These are phyloP conservation scores for Plantago elongata DNA, from an alignment of 257 asterid species.

Conservation along the genomic window DNA sequence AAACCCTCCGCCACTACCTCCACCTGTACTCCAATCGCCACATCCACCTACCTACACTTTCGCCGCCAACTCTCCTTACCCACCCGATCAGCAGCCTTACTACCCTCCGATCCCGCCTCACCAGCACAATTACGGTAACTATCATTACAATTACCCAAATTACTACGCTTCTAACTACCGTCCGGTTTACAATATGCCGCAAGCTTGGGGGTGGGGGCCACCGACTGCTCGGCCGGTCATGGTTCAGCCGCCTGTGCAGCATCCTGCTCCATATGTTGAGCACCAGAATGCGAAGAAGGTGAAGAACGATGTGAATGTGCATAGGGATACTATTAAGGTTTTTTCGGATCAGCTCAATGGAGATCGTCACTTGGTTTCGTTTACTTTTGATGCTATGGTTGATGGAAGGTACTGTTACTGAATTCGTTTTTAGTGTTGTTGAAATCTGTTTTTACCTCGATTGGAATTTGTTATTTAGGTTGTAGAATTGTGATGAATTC, in stretches of 20 bases:
- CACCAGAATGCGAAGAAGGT: slow-evolving; percentile 80
- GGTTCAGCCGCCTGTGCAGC: slow-evolving; percentile 22
- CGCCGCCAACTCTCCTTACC: slow-evolving; percentile 47
- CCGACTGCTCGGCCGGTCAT: slow-evolving; percentile 18
- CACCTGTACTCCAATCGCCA: slow-evolving; percentile 21
- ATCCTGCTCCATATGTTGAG: slow-evolving; percentile 69
- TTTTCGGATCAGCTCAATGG: slow-evolving; percentile 47
- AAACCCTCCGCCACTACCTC: slow-evolving; percentile 21
- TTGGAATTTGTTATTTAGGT: no score
- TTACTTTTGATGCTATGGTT: slow-evolving; percentile 82
- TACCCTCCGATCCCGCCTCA: slow-evolving; percentile 3
- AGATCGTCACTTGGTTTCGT: slow-evolving; percentile 65
- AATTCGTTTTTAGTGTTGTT: no score
- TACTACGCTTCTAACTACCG: slow-evolving; percentile 28
- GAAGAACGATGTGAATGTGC: slow-evolving; percentile 80
- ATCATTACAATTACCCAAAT: slow-evolving; percentile 31
- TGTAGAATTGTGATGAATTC: no score
- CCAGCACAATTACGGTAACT: slow-evolving; percentile 19
- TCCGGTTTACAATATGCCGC: slow-evolving; percentile 22
- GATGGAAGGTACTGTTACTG: slow-evolving; percentile 61
- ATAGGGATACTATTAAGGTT: slow-evolving; percentile 66
- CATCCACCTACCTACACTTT: slow-evolving; percentile 38
- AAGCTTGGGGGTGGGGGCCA: slow-evolving; percentile 40
- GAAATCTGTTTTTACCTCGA: no score
- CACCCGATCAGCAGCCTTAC: slow-evolving; percentile 22